Conservation (phyloP, 2,329 filamentous ascomycete species). For the Scortechinia acanthostroma region DNA sequence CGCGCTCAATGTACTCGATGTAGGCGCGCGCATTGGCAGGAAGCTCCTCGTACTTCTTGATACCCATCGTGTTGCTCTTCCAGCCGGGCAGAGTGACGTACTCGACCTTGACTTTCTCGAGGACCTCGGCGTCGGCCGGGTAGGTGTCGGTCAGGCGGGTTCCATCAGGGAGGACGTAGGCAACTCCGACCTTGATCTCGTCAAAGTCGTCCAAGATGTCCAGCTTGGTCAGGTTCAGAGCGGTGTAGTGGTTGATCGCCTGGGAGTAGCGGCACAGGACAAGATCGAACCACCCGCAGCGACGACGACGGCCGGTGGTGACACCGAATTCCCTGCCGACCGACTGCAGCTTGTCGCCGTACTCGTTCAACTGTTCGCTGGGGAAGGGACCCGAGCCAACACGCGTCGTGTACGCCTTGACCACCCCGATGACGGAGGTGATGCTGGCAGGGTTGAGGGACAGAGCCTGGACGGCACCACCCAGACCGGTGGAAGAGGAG, state of each 20-base stretch:
- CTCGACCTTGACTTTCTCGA: constrained; percentile 43
- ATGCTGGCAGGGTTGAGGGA: constrained; percentile 45
- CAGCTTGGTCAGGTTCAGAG: constrained; percentile 57
- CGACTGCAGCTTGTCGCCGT: constrained; percentile 45
- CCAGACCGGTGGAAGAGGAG: constrained; percentile 48
- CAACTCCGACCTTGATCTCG: constrained; percentile 51
- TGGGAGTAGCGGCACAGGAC: constrained; percentile 58
- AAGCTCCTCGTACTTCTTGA: constrained; percentile 44
- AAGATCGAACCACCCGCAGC: constrained; percentile 60
- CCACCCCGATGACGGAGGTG: constrained; percentile 50
- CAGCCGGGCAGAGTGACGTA: constrained; percentile 55
- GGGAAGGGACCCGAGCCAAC: constrained; percentile 55
- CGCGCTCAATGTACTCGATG: constrained; percentile 50
- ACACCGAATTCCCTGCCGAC: constrained; percentile 49
- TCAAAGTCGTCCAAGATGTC: constrained; percentile 58
- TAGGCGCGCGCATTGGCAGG: constrained; percentile 50
- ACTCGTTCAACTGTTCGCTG: constrained; percentile 48
- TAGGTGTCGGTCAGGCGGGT: constrained; percentile 43
- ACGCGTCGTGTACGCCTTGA: constrained; percentile 59
- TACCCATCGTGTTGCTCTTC: constrained; percentile 50
- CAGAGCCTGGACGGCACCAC: constrained; percentile 39
- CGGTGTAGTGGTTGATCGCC: constrained; percentile 39
- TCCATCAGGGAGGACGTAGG: constrained; percentile 36
- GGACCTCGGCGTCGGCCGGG: constrained; percentile 42
- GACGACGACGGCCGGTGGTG: constrained; percentile 51